Conservation (phyloP, 768 basidiomycete species). For the Rhizopogon roseolus region DNA sequence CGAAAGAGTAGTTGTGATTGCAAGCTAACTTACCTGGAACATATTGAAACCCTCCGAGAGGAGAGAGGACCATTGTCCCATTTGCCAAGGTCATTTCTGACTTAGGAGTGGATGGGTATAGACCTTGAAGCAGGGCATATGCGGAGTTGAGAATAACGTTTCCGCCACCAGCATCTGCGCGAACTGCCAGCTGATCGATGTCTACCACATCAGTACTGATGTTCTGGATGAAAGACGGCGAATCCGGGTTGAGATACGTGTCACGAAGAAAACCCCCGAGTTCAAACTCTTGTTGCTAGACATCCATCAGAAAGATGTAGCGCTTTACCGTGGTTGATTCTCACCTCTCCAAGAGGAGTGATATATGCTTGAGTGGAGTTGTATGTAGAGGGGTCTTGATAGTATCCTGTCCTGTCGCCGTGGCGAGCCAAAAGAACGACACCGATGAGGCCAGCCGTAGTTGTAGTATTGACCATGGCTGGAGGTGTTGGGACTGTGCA, state of each 20-base stretch:
- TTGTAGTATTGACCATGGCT: conserved; percentile 20
- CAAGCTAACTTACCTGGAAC: conserved; percentile 40
- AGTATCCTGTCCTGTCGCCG: conserved; percentile 64
- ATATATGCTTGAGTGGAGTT: conserved; percentile 57
- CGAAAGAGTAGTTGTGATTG: background rate
- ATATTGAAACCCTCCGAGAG: conserved; percentile 85
- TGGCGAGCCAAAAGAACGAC: conserved; percentile 74
- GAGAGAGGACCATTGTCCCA: conserved; percentile 62
- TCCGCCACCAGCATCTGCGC: conserved; percentile 78
- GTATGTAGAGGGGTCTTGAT: conserved; percentile 73
- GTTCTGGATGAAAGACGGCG: conserved; percentile 62
- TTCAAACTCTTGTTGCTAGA: conserved; percentile 59
- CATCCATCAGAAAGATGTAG: conserved; percentile 1
- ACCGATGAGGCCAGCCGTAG: conserved; percentile 45
- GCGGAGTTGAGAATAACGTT: conserved; percentile 80
- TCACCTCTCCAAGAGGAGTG: conserved; percentile 70
- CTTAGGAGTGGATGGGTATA: conserved; percentile 70
- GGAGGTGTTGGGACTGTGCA: background rate
- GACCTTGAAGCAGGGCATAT: conserved; percentile 76
- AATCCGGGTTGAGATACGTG: conserved; percentile 58
- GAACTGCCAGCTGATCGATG: conserved; percentile 64
- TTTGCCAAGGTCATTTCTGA: conserved; percentile 71
- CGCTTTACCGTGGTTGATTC: background rate
- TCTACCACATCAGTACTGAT: conserved; percentile 63
- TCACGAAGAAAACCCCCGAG: conserved; percentile 57